These are phyloP conservation scores for Eucalyptus curtisii DNA, from an alignment of 345 rosid species.

Conservation along the genomic window DNA sequence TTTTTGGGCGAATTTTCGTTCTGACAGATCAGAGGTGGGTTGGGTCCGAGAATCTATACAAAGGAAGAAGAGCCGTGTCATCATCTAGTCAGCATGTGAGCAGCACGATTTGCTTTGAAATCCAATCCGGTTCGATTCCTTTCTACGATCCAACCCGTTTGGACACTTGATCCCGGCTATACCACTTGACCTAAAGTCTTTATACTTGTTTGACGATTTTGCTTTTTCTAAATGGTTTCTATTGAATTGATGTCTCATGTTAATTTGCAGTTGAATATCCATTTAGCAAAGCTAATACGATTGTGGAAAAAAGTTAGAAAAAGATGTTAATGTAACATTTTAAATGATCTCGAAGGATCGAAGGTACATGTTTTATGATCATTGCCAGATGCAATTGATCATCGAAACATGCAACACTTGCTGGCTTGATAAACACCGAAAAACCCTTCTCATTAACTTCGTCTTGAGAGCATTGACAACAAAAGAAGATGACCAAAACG, in stretches of 20 bases:
- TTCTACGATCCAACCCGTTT: background rate
- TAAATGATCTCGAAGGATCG: background rate
- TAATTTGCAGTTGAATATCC: background rate
- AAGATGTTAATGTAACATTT: background rate
- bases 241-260: background rate
- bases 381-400: background rate
- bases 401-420: rapidly evolving
- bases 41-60: background rate
- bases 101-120: background rate
- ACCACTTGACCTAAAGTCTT: background rate
- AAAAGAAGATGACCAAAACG: background rate
- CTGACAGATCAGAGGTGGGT: background rate
- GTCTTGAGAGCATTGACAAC: background rate
- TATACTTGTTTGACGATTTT: background rate
- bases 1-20: background rate
- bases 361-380: background rate
- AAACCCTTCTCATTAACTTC: rapidly evolving
- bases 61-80: background rate
- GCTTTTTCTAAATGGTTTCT: background rate
- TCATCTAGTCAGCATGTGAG: background rate
- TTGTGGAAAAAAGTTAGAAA: background rate
- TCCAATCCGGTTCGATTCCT: background rate
- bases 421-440: rapidly evolving
- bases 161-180: background rate
- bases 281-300: background rate